phyloP scores from a whole-genome alignment of 495 filamentous ascomycete species.

The Neurospora sp. region DNA sequence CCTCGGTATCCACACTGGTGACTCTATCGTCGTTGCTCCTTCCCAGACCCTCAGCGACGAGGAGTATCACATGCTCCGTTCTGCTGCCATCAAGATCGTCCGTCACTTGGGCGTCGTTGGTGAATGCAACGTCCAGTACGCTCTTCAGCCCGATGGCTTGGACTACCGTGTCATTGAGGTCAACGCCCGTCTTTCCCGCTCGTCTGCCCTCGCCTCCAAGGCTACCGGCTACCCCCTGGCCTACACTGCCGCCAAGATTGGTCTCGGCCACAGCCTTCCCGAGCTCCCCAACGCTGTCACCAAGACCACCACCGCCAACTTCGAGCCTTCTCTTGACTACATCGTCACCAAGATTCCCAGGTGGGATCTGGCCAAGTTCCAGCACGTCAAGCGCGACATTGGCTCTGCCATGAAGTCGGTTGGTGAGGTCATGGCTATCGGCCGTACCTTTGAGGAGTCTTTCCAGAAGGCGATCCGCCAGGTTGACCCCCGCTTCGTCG shows the following conservation, averaged over 20 bases:
- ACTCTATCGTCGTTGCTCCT: conserved; percentile 93
- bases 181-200: conserved; percentile 93
- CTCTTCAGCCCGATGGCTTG: conserved; percentile 83
- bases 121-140: conserved; percentile 98
- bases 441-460: conserved; percentile 96
- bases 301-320: conserved; percentile 97
- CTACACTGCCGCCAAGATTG: conserved; percentile 95
- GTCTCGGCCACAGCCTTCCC: conserved; percentile 84
- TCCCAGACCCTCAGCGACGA: conserved; percentile 94
- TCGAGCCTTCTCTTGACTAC: conserved; percentile 93
- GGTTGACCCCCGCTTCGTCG: conserved; percentile 83
- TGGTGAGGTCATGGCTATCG: conserved; percentile 98
- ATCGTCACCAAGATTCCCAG: conserved; percentile 97
- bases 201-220: conserved; percentile 93
- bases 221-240: conserved; percentile 95
- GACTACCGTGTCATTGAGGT: conserved; percentile 99
- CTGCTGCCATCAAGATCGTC: conserved; percentile 92
- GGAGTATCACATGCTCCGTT: conserved; percentile 97
- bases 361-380: conserved; percentile 97
- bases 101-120: conserved; percentile 91
- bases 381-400: conserved; percentile 95
- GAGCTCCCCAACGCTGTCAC: conserved; percentile 96
- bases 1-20: conserved; percentile 90
- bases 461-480: conserved; percentile 97
- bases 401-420: conserved; percentile 98